Percentiles rank a stretch among this genome's conserved stretches.
Evolutionary conservation across 1,139 yeast species (phyloP).

Genomic region (Fermentozyma sake): DNA sequence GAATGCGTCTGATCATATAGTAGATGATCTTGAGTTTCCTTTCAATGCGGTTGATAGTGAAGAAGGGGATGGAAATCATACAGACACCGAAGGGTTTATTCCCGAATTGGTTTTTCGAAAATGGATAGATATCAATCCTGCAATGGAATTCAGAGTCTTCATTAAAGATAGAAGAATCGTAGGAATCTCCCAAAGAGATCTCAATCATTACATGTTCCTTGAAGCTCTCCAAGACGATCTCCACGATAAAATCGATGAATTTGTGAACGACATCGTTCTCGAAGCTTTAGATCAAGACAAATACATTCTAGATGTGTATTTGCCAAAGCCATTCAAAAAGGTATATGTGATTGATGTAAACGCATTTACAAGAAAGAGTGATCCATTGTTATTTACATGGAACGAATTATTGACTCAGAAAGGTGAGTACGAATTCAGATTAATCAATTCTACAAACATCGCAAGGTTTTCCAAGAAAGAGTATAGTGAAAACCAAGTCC

Average conservation of each 20-base stretch:
- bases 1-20: conserved; percentile 82
- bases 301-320: conserved; percentile 74
- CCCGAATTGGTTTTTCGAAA: conserved; percentile 69
- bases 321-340: conserved; percentile 67
- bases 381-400: conserved; percentile 79
- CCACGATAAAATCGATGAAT: conserved; percentile 45
- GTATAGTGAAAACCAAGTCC: conserved; percentile 87
- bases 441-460: conserved; percentile 63
- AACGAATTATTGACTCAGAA: conserved; percentile 48
- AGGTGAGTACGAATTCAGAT: conserved; percentile 48
- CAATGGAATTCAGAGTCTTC: conserved; percentile 85
- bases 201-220: conserved; percentile 74
- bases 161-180: conserved; percentile 57
- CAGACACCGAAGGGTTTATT: conserved; percentile 13
- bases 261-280: conserved; percentile 45
- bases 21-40: conserved; percentile 76
- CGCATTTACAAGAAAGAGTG: conserved; percentile 77
- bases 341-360: conserved; percentile 78
- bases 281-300: conserved; percentile 30
- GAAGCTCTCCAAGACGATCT: conserved; percentile 43
- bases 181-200: conserved; percentile 81
- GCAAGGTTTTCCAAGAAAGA: conserved; percentile 76
- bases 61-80: conserved; percentile 2
- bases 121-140: conserved; percentile 82
- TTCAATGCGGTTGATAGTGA: conserved; percentile 42